Percentiles rank a stretch among this genome's conserved stretches.
phyloP scores from a whole-genome alignment of 1,284 basidiomycete genomes.

The Ceratobasidium sp. region DNA sequence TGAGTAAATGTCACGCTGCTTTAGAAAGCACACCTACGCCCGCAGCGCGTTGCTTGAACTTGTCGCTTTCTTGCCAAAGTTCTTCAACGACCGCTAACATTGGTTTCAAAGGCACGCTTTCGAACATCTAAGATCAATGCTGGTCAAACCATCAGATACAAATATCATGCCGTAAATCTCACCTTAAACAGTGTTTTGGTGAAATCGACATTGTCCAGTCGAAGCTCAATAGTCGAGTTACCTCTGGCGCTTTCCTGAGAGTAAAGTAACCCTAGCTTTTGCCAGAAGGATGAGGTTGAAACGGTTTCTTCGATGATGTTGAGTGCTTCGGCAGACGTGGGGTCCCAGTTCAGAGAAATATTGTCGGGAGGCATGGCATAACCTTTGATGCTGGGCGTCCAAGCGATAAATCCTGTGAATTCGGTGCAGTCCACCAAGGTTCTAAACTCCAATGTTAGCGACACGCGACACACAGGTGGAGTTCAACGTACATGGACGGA shows the following conservation, averaged over 20 bases:
- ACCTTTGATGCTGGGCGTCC: constrained; percentile 80
- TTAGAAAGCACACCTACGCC: constrained; percentile 82
- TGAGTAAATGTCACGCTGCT: constrained; percentile 56
- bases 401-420: constrained; percentile 87
- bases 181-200: constrained; percentile 76
- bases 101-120: constrained; percentile 66
- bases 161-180: constrained; percentile 36
- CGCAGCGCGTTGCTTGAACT: constrained; percentile 92
- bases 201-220: constrained; percentile 74
- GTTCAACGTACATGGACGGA: constrained; percentile 12
- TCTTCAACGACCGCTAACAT: constrained; percentile 71
- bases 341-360: constrained; percentile 75
- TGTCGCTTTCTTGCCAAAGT: constrained; percentile 77
- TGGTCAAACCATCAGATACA: constrained; percentile 39
- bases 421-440: constrained; percentile 80
- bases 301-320: constrained; percentile 13
- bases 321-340: constrained; percentile 60
- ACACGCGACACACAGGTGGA: constrained; percentile 51
- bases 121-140: constrained; percentile 72
- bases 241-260: constrained; percentile 73
- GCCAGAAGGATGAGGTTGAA: constrained; percentile 13
- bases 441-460: constrained; percentile 58
- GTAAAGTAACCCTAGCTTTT: constrained; percentile 70
- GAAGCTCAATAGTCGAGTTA: constrained; percentile 64
- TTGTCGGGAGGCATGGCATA: constrained; percentile 67